Evolutionary conservation across 202 grass and related monocot species (phyloP).

Genomic region (Brachypodium distachyon): DNA sequence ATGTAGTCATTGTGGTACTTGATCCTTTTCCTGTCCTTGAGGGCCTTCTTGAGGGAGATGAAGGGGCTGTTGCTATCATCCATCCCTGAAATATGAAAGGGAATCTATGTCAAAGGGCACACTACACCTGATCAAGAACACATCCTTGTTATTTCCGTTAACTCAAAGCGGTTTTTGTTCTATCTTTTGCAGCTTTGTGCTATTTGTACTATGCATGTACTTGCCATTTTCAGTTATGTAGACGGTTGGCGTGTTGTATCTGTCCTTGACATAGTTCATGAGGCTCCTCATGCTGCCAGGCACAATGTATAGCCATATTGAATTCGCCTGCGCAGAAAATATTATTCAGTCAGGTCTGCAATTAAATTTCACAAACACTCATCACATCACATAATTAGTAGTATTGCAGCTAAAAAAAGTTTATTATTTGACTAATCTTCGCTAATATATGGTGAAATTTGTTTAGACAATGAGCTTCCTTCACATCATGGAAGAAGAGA

Average conservation of each 20-base stretch:
- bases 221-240: conserved; percentile 70
- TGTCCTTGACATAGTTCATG: conserved; percentile 68
- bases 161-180: background rate
- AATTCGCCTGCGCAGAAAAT: conserved; percentile 29
- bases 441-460: too few species aligned
- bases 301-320: conserved; percentile 70
- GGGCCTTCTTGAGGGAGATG: conserved; percentile 45
- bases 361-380: background rate
- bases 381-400: background rate
- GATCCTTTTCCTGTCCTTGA: conserved; percentile 59
- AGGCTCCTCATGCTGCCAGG: conserved; percentile 54
- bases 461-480: background rate
- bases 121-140: background rate
- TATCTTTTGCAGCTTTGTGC: background rate
- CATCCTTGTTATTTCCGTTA: background rate
- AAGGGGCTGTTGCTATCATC: conserved; percentile 62
- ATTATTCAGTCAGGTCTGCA: background rate
- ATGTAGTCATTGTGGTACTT: conserved; percentile 60
- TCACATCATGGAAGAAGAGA: background rate
- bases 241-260: conserved; percentile 51
- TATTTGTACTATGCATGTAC: background rate
- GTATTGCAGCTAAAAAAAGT: background rate
- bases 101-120: background rate
- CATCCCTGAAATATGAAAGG: conserved; percentile 33
- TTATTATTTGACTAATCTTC: background rate